Evolutionary conservation across 805 yeast genomes (phyloP).

Genomic region (Candida qinlingensis): DNA sequence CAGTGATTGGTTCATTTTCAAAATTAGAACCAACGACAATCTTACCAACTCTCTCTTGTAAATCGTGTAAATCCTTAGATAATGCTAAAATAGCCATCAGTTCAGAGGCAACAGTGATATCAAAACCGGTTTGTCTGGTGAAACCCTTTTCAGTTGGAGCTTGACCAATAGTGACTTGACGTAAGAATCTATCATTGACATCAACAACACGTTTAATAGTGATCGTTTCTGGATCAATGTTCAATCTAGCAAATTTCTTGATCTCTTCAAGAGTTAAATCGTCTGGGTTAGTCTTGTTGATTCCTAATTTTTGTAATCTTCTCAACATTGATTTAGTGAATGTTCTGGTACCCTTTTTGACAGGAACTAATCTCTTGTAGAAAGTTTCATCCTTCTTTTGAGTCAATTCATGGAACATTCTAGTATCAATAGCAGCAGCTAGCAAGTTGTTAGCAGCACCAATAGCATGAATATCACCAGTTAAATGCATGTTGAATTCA

Average conservation of each 20-base stretch:
- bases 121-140: constrained; percentile 85
- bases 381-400: constrained; percentile 71
- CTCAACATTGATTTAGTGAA: constrained; percentile 76
- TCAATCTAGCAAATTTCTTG: constrained; percentile 68
- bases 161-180: constrained; percentile 85
- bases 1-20: constrained; percentile 69
- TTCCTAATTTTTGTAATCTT: constrained; percentile 77
- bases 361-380: constrained; percentile 82
- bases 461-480: constrained; percentile 97
- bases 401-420: constrained; percentile 91
- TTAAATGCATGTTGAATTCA: constrained; percentile 94
- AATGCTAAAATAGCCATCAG: constrained; percentile 91
- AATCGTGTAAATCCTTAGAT: constrained; percentile 61
- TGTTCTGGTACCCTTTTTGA: constrained; percentile 70
- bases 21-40: constrained; percentile 70
- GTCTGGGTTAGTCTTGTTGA: constrained; percentile 72
- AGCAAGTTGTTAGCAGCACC: constrained; percentile 88
- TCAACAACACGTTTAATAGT: constrained; percentile 93
- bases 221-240: constrained; percentile 85
- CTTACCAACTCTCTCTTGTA: constrained; percentile 69
- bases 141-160: constrained; percentile 92
- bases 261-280: constrained; percentile 75
- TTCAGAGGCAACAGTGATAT: constrained; percentile 94
- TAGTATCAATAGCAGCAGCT: constrained; percentile 95
- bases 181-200: constrained; percentile 84